A percentile compares a stretch with the other conserved stretches of the same genome.
Evolutionary conservation across 2,329 filamentous ascomycete species (phyloP).

Genomic region (Scedosporium aurantiacum): DNA sequence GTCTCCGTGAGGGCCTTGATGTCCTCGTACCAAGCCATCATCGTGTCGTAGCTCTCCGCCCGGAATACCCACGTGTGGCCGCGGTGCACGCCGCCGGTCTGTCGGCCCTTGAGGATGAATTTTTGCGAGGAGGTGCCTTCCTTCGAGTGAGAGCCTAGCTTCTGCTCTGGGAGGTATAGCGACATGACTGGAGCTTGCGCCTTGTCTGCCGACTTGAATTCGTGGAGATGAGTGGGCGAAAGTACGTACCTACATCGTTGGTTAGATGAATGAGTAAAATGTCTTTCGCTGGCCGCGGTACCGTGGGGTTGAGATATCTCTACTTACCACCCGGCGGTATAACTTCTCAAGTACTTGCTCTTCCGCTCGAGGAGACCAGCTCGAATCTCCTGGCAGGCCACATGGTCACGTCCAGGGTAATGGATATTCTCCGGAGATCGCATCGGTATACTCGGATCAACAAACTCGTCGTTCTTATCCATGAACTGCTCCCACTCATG

Average conservation of each 20-base stretch:
- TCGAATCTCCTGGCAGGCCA: conserved; percentile 70
- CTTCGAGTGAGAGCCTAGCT: conserved; percentile 81
- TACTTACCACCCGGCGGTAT: conserved; percentile 81
- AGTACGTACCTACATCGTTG: conserved; percentile 65
- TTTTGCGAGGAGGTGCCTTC: conserved; percentile 83
- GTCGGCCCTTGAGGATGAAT: conserved; percentile 92
- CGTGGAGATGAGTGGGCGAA: conserved; percentile 91
- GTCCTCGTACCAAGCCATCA: conserved; percentile 94
- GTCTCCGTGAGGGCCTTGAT: conserved; percentile 84
- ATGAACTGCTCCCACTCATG: conserved; percentile 84
- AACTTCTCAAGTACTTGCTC: conserved; percentile 97
- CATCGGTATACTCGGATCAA: conserved; percentile 72
- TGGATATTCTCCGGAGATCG: conserved; percentile 72
- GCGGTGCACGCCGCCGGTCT: conserved; percentile 86
- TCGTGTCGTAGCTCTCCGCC: conserved; percentile 72
- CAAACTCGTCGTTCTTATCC: conserved; percentile 68
- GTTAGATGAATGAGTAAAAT: not conserved
- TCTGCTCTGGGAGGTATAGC: conserved; percentile 86
- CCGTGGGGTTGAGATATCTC: not conserved
- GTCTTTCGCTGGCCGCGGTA: too few relatives aligned
- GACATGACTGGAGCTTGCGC: conserved; percentile 91
- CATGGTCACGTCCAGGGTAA: conserved; percentile 83
- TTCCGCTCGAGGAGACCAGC: conserved; percentile 91
- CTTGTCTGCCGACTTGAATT: conserved; percentile 97
- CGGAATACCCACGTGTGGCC: conserved; percentile 64